Percentiles rank a stretch among this genome's conserved stretches.
Conservation (phyloP, 345 rosid genomes). For the Garcia nutans region DNA sequence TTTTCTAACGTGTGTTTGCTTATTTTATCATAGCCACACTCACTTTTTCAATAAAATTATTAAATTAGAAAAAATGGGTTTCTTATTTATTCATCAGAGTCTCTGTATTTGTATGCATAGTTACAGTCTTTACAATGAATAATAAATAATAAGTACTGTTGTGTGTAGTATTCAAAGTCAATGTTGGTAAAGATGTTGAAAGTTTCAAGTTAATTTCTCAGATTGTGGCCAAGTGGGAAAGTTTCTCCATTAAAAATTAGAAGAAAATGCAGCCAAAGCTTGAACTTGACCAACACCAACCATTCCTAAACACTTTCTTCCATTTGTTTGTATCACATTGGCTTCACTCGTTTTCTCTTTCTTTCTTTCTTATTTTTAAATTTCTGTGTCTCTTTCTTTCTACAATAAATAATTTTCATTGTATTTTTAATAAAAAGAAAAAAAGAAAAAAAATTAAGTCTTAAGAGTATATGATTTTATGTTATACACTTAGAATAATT, state of each 20-base stretch:
- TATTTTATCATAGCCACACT: too few species aligned
- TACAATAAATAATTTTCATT: too few species aligned
- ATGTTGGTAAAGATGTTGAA: neutral
- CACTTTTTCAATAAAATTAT: neutral
- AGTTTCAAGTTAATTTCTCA: neutral
- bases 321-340: slow-evolving; percentile 3
- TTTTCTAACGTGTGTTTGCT: too few species aligned
- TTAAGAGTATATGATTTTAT: too few species aligned
- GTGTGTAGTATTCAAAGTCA: slow-evolving; percentile 14
- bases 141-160: neutral
- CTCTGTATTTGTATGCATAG: too few species aligned
- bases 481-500: too few species aligned
- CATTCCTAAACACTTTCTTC: neutral
- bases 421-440: too few species aligned
- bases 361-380: too few species aligned
- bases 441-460: too few species aligned
- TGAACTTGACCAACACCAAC: slow-evolving; percentile 6
- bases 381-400: too few species aligned
- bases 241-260: neutral
- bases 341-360: neutral
- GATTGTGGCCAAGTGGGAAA: slow-evolving; percentile 7
- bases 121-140: neutral
- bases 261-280: neutral
- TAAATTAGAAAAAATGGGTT: too few species aligned
- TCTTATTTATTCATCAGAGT: neutral